These are phyloP conservation scores for Corrigiola litoralis DNA, from an alignment of 179 eudicot species.

Conservation along the genomic window DNA sequence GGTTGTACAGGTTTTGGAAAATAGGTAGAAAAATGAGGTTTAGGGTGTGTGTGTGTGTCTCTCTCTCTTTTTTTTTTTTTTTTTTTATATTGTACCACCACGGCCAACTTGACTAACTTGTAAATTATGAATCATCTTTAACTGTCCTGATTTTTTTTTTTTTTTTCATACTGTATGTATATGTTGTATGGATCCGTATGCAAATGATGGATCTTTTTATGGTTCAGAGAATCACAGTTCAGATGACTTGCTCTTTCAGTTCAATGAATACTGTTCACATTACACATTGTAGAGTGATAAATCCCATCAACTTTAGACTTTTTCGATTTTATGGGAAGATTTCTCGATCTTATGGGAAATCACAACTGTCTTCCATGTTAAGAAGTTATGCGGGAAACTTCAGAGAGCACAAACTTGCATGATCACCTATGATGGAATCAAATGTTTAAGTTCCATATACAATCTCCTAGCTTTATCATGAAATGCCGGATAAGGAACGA, in stretches of 20 bases:
- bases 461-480: constrained; percentile 15
- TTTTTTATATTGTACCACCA: neutral
- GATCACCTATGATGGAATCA: neutral
- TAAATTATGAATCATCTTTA: no score
- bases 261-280: neutral
- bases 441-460: neutral
- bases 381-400: no score
- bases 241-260: neutral
- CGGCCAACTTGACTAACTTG: no score
- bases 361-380: no score
- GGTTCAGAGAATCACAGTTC: neutral
- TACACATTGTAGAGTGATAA: no score
- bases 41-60: no score
- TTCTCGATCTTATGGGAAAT: no score
- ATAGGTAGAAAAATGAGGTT: constrained; percentile 21
- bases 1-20: constrained; percentile 23
- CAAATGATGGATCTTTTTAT: no score
- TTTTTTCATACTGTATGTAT: neutral
- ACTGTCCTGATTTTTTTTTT: no score
- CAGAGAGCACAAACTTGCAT: neutral
- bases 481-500: constrained; percentile 34
- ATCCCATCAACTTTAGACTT: no score
- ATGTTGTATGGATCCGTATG: neutral
- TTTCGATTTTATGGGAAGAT: no score
- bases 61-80: neutral